These are phyloP conservation scores for Rhodosporidiobolus sp. DNA, from an alignment of 768 basidiomycete species.

Conservation along the genomic window DNA sequence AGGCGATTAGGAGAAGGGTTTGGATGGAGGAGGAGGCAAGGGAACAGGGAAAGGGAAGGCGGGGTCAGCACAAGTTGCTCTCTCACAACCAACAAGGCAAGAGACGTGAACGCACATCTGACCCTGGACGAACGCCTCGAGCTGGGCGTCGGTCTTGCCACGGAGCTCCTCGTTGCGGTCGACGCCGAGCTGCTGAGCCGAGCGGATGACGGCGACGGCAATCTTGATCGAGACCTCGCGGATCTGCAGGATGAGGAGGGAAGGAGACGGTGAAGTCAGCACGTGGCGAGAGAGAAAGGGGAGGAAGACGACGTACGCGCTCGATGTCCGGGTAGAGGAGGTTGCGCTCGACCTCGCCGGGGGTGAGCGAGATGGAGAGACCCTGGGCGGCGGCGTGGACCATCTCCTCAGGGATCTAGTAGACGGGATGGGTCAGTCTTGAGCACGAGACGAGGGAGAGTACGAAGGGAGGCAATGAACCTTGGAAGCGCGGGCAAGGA, in stretches of 20 bases:
- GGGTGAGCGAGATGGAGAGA: constrained; percentile 67
- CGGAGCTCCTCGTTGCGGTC: constrained; percentile 40
- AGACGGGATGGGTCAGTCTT: no score
- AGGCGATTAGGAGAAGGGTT: not conserved
- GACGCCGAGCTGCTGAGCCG: constrained; percentile 61
- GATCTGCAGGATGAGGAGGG: constrained; percentile 47
- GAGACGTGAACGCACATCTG: constrained; percentile 40
- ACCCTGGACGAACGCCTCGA: constrained; percentile 32
- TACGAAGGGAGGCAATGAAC: not conserved
- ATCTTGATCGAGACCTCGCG: constrained; percentile 78
- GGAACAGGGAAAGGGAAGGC: not conserved
- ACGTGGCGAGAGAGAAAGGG: not conserved
- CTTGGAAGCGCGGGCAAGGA: constrained; percentile 64
- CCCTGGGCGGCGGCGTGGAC: constrained; percentile 82
- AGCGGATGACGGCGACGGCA: constrained; percentile 69
- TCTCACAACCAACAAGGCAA: no score
- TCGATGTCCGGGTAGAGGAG: constrained; percentile 80
- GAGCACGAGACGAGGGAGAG: not conserved
- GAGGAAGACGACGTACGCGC: constrained; percentile 51
- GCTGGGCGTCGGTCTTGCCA: constrained; percentile 24
- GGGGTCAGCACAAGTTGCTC: no score
- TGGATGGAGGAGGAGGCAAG: not conserved
- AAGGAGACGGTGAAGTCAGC: not conserved
- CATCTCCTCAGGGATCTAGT: constrained; percentile 76
- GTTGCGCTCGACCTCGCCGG: constrained; percentile 63